These are phyloP conservation scores for Endoconidiophora polonica DNA, from an alignment of 2,329 filamentous ascomycete species.

Conservation along the genomic window DNA sequence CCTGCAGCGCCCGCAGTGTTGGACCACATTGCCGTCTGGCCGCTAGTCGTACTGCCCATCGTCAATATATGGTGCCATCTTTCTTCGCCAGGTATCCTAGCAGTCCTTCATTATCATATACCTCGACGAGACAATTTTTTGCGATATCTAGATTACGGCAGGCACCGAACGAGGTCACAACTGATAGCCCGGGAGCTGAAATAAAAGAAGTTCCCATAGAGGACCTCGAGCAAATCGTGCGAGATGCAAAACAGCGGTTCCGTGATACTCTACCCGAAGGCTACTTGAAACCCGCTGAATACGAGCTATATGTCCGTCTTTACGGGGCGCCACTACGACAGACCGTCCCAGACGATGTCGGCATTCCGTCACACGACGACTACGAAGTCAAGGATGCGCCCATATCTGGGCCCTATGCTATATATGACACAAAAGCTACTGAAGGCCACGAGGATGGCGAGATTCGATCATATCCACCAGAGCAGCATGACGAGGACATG, in stretches of 20 bases:
- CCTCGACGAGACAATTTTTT: not conserved
- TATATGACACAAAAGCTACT: conserved; percentile 3
- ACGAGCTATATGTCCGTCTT: conserved; percentile 57
- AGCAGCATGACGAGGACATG: conserved; percentile 1
- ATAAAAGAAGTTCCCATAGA: not conserved
- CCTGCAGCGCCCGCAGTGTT: not conserved
- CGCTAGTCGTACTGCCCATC: not conserved
- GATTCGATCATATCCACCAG: conserved; percentile 5
- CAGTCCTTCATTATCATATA: not conserved
- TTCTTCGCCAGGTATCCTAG: not conserved
- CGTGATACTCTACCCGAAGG: conserved; percentile 60
- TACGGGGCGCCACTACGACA: conserved; percentile 60
- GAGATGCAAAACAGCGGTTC: conserved; percentile 56
- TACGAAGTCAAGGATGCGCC: conserved; percentile 13
- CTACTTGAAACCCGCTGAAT: conserved; percentile 54
- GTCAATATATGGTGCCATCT: not conserved
- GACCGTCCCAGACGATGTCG: conserved; percentile 43
- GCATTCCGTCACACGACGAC: conserved; percentile 23
- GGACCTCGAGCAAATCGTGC: conserved; percentile 46
- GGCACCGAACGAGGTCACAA: not conserved
- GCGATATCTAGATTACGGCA: not conserved
- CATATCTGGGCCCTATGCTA: conserved; percentile 1
- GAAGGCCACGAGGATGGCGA: conserved; percentile 7
- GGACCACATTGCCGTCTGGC: not conserved
- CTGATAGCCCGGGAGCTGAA: not conserved